Conservation (phyloP, 2,329 filamentous ascomycete genomes). For the Aspergillus niger region DNA sequence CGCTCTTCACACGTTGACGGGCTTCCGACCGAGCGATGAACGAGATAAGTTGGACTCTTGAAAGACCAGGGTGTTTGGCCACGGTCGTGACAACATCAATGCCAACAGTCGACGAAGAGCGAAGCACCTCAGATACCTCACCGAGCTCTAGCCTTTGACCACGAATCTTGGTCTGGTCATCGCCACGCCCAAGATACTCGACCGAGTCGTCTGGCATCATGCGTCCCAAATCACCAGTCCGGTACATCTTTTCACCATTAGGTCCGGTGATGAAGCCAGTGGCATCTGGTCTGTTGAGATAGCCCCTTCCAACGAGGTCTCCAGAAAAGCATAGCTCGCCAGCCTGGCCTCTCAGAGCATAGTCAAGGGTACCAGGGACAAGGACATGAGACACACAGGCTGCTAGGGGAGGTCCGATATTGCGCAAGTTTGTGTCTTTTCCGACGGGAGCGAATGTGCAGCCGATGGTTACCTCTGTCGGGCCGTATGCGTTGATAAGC, state of each 20-base stretch:
- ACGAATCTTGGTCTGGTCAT: constrained; percentile 81
- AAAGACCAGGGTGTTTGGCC: constrained; percentile 30
- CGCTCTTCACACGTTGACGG: constrained; percentile 13
- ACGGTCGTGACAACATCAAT: constrained; percentile 34
- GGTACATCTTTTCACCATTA: constrained; percentile 60
- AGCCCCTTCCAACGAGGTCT: constrained; percentile 31
- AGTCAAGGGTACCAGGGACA: constrained; percentile 26
- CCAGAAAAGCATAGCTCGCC: constrained; percentile 36
- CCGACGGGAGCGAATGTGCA: constrained; percentile 32
- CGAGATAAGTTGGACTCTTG: constrained; percentile 31
- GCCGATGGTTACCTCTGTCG: constrained; percentile 40
- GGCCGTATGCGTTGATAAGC: constrained; percentile 38
- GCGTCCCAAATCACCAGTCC: constrained; percentile 78
- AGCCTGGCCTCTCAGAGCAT: constrained; percentile 29
- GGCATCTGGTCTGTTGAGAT: constrained; percentile 33
- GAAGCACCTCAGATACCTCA: constrained; percentile 60
- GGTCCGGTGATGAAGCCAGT: constrained; percentile 23
- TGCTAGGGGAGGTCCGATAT: constrained; percentile 33
- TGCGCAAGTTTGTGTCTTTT: constrained; percentile 28
- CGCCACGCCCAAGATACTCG: constrained; percentile 71
- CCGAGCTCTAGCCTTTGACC: constrained; percentile 78
- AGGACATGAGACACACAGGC: constrained; percentile 31
- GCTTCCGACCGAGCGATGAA: constrained; percentile 28
- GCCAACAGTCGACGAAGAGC: constrained; percentile 21
- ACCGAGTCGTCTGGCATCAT: constrained; percentile 75